Evolutionary conservation across 2,329 filamentous ascomycete species (phyloP).

Genomic region (Aspergillus tanneri): DNA sequence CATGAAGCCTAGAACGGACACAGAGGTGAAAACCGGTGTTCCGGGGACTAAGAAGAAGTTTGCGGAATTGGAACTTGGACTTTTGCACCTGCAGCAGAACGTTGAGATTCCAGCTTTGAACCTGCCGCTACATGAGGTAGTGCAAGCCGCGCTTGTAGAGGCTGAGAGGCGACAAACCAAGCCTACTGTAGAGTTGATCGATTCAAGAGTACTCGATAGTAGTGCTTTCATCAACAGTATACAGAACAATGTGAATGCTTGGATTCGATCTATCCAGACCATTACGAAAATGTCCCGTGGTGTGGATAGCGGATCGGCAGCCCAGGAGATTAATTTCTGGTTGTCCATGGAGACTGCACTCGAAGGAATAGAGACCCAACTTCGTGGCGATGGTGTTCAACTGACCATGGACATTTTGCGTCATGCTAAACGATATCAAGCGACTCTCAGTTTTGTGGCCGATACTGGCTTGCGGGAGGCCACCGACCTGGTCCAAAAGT

Average conservation of each 20-base stretch:
- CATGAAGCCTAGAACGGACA: slow-evolving; percentile 71
- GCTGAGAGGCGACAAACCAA: slow-evolving; percentile 66
- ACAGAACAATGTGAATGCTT: slow-evolving; percentile 89
- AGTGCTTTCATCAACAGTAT: slow-evolving; percentile 91
- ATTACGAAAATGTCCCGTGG: slow-evolving; percentile 95
- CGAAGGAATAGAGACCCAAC: slow-evolving; percentile 85
- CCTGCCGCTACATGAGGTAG: slow-evolving; percentile 81
- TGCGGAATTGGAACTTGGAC: slow-evolving; percentile 85
- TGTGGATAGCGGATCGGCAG: slow-evolving; percentile 72
- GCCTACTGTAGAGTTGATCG: slow-evolving; percentile 76
- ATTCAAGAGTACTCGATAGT: slow-evolving; percentile 73
- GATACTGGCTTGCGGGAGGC: slow-evolving; percentile 96
- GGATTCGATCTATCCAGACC: slow-evolving; percentile 97
- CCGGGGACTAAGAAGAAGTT: slow-evolving; percentile 97
- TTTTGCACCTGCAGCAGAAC: slow-evolving; percentile 93
- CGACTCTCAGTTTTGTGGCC: slow-evolving; percentile 91
- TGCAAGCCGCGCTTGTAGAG: slow-evolving; percentile 80
- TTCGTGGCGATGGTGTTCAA: slow-evolving; percentile 82
- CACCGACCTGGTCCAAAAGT: slow-evolving; percentile 94
- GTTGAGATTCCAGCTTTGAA: slow-evolving; percentile 94
- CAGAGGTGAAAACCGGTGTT: slow-evolving; percentile 89
- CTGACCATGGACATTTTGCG: slow-evolving; percentile 93
- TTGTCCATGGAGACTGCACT: slow-evolving; percentile 92
- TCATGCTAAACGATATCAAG: slow-evolving; percentile 96
- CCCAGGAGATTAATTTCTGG: slow-evolving; percentile 99